phyloP scores from a whole-genome alignment of 148 eudicot genomes.

The Rhododendron ovatum region DNA sequence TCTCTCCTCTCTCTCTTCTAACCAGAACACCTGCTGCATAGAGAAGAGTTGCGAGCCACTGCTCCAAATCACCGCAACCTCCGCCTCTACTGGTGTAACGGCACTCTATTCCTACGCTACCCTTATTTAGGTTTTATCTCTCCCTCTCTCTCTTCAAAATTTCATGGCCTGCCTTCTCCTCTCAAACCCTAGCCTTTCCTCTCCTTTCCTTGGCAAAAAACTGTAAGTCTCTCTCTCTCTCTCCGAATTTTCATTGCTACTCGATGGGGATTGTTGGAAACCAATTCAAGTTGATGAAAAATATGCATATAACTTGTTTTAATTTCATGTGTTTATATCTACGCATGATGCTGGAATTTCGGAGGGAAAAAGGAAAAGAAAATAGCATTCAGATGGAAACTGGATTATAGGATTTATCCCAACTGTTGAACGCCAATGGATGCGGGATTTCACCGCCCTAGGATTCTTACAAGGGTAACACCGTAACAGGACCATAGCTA shows the following conservation, averaged over 20 bases:
- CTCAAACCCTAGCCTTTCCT: conserved; percentile 45
- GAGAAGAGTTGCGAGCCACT: background rate
- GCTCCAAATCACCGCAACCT: background rate
- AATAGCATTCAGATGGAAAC: background rate
- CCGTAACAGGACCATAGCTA: too few relatives aligned
- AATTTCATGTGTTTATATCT: background rate
- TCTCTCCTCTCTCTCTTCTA: background rate
- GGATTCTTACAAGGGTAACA: background rate
- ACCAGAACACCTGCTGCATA: too few relatives aligned
- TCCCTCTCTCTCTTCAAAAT: too few relatives aligned
- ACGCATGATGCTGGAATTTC: background rate
- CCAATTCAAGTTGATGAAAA: background rate
- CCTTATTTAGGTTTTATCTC: background rate
- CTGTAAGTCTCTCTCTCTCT: conserved; percentile 35
- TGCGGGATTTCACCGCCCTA: background rate
- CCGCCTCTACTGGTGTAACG: background rate
- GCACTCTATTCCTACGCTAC: background rate
- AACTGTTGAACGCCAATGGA: background rate
- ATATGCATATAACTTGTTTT: background rate
- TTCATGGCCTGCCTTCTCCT: conserved; percentile 49
- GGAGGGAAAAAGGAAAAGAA: background rate
- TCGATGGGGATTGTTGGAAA: background rate
- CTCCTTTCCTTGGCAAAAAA: conserved; percentile 39
- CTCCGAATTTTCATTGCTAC: background rate
- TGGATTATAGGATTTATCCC: background rate